Evolutionary conservation across 257 asterid species (phyloP).

Genomic region (Solanum stenotomum): DNA sequence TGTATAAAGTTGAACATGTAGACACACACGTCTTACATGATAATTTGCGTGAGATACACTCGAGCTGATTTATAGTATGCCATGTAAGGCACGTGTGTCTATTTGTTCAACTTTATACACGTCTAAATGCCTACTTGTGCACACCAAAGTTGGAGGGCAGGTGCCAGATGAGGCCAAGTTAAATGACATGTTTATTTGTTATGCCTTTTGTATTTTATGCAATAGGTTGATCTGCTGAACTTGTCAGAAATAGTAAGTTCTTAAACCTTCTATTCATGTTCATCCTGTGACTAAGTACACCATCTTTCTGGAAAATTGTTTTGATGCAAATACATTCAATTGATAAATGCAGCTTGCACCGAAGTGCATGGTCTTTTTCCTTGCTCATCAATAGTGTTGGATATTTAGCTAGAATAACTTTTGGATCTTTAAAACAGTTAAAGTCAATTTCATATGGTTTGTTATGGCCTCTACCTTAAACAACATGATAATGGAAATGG

Average conservation of each 20-base stretch:
- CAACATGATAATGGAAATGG: background rate
- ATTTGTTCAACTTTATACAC: background rate
- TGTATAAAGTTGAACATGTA: no score
- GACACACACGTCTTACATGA: background rate
- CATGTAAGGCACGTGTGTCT: background rate
- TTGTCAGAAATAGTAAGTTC: background rate
- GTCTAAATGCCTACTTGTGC: background rate
- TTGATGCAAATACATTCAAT: background rate
- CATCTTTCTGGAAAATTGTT: background rate
- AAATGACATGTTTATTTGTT: background rate
- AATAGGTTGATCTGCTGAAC: background rate
- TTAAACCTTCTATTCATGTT: background rate
- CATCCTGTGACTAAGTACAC: background rate
- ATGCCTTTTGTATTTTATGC: background rate
- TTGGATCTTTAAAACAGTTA: background rate
- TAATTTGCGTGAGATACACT: background rate
- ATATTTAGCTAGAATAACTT: background rate
- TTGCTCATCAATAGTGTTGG: background rate
- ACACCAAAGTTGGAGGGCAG: background rate
- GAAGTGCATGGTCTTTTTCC: background rate
- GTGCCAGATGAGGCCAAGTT: background rate
- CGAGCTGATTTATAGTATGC: background rate
- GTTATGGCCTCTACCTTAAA: background rate
- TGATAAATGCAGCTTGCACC: background rate
- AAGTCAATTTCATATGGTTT: background rate